Evolutionary conservation across 371 early-diverging fungal genomes (phyloP).

Genomic region (Mucor irregularis): DNA sequence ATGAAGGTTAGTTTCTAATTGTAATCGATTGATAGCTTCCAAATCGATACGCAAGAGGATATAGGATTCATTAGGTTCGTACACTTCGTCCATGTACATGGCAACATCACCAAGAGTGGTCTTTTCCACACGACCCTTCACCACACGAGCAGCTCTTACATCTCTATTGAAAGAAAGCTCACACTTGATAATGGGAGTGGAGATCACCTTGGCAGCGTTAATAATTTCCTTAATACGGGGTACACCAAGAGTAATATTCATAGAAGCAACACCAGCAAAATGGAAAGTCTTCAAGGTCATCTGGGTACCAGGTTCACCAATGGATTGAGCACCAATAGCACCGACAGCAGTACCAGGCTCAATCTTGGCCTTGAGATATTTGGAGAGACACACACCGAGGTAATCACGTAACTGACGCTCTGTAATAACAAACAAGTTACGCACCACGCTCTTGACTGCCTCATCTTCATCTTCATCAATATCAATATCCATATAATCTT

Average conservation of each 20-base stretch:
- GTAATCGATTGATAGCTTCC: constrained; percentile 74
- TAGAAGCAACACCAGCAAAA: constrained; percentile 99
- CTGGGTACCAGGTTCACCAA: constrained; percentile 99
- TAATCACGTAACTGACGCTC: constrained; percentile 73
- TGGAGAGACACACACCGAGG: constrained; percentile 75
- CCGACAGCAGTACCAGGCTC: constrained; percentile 98
- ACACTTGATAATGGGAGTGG: constrained; percentile 94
- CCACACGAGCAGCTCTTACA: constrained; percentile 86
- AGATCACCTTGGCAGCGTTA: constrained; percentile 89
- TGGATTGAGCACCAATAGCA: constrained; percentile 97
- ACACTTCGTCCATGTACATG: constrained; percentile 91
- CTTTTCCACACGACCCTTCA: constrained; percentile 94
- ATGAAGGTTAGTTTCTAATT: constrained; percentile 82
- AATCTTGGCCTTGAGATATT: constrained; percentile 88
- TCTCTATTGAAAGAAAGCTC: constrained; percentile 67
- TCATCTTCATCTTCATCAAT: constrained; percentile 57
- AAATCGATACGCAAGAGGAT: constrained; percentile 82
- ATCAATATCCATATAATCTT: constrained; percentile 66
- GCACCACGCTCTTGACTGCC: constrained; percentile 53
- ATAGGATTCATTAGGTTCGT: constrained; percentile 73
- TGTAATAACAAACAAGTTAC: constrained; percentile 75
- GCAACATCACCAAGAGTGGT: constrained; percentile 89
- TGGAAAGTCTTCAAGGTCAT: constrained; percentile 99
- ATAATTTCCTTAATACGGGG: constrained; percentile 99
- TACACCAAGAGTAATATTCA: constrained; percentile 99